A percentile compares a stretch with the other conserved stretches of the same genome.
These are phyloP conservation scores for Silene noctiflora DNA, from an alignment of 179 eudicot genomes.

Conservation along the genomic window DNA sequence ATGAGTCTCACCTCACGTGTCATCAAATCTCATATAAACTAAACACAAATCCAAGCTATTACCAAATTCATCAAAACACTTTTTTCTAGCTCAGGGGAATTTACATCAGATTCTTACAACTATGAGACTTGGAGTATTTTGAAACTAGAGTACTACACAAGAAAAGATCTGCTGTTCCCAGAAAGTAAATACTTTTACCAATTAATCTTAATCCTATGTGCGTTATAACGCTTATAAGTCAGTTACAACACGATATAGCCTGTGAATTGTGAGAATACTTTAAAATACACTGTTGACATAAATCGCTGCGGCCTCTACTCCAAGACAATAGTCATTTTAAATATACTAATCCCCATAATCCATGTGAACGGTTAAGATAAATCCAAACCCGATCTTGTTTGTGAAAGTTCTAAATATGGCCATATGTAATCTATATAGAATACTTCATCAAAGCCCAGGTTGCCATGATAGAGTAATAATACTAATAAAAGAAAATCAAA, in stretches of 20 bases:
- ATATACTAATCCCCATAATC: not conserved
- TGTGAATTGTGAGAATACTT: not conserved
- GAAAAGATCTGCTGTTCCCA: not conserved
- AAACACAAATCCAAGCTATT: not conserved
- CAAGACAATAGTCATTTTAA: not conserved
- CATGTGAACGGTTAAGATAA: not conserved
- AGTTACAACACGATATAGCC: not conserved
- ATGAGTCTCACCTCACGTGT: no score
- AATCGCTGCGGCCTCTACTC: not conserved
- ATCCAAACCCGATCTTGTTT: not conserved
- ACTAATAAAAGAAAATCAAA: not conserved
- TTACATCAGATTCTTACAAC: not conserved
- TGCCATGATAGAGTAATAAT: not conserved
- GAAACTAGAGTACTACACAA: not conserved
- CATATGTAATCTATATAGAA: not conserved
- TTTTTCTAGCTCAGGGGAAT: slow-evolving; percentile 5
- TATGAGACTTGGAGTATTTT: slow-evolving; percentile 3
- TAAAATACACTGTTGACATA: not conserved
- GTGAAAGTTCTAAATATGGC: not conserved
- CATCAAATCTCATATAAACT: not conserved
- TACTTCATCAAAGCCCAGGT: not conserved
- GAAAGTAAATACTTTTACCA: not conserved
- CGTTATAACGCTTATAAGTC: not conserved
- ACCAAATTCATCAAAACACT: not conserved
- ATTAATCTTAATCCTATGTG: not conserved